Conservation (phyloP, 1,284 basidiomycete genomes). For the Ustilago bromivora region DNA sequence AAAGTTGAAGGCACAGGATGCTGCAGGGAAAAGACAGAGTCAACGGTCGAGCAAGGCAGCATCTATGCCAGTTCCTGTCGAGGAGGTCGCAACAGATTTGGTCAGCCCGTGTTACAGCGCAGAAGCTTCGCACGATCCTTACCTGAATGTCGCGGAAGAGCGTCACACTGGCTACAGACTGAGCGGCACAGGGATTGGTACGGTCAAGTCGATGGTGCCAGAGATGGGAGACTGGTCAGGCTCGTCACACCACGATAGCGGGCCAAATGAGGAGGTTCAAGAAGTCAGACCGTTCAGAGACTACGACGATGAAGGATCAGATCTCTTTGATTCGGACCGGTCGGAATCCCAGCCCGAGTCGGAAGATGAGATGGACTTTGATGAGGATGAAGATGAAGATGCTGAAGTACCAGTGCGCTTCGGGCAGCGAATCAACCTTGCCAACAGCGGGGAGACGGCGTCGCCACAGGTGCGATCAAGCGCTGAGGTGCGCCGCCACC, state of each 20-base stretch:
- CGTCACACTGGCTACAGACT: conserved; percentile 31
- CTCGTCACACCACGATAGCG: conserved; percentile 10
- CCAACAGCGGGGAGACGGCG: not conserved
- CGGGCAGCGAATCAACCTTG: conserved; percentile 34
- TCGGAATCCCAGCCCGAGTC: conserved; percentile 22
- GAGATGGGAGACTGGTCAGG: conserved; percentile 42
- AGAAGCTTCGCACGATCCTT: conserved; percentile 12
- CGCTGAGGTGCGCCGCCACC: not conserved
- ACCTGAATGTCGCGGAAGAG: conserved; percentile 26
- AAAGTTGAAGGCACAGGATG: conserved; percentile 3
- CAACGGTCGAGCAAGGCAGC: not conserved
- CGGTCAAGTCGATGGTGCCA: conserved; percentile 46
- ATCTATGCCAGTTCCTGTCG: not conserved
- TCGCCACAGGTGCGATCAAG: conserved; percentile 1
- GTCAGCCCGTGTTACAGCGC: conserved; percentile 4
- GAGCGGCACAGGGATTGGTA: conserved; percentile 15
- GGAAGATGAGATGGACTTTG: conserved; percentile 28
- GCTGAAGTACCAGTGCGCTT: conserved; percentile 40
- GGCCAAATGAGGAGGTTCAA: conserved; percentile 2
- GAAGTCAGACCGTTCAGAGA: conserved; percentile 32
- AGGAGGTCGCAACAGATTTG: not conserved
- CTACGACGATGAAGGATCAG: conserved; percentile 47
- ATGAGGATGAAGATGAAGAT: conserved; percentile 13
- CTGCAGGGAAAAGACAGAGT: conserved; percentile 10
- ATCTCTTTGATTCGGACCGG: conserved; percentile 36